Evolutionary conservation across 179 eudicot genomes (phyloP), one percentile per base, ranked within the genome.

Genomic region (Camellia oleifera): DNA sequence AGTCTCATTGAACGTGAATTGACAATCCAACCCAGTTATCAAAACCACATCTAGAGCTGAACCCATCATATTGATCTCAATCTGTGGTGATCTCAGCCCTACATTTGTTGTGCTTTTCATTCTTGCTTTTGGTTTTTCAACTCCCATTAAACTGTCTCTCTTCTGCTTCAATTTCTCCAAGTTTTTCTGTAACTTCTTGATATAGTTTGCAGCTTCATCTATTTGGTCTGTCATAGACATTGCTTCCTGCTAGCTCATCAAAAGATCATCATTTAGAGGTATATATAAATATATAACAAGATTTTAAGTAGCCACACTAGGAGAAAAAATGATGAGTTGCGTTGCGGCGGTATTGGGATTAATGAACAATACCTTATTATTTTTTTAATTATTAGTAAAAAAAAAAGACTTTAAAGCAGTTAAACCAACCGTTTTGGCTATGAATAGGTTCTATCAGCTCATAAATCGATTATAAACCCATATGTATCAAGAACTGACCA

Each of bases 11-110:
- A 92, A 92, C 69, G 92, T 83, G 89, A 82, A 84, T 52, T 91
- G 92, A 71, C 86, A 87, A 65, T 90, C 91, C 52, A 79, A 72
- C 3, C 90, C 91, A 53, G 94, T 93, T 0, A 89, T 75, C 15
- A 93, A n/a, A 52, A 77, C 81, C 0, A 92, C 87, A 71, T 89
- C 89, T 8, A 92, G 67, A 10, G 87, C 84, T 12, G 87, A 84
- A n/a, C 88, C 89, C 69, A 75, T 80, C 4, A 74, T 86, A 17
- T 82, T 87, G 77, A 93, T 79, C 54, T 91, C 91, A 50, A 93
- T 69, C 46, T 86, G 87, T 9, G 86, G 86, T 53, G 75, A 26
- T 65, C 42, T 81, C 62, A 65, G 14, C 11, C 10, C 40, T 61
- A 52, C 26, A 4, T 2, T 68, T 18, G 42, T 17, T 50, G 7